phyloP scores from a whole-genome alignment of 108 stramenopile genomes.

The Epipyxis sp. region DNA sequence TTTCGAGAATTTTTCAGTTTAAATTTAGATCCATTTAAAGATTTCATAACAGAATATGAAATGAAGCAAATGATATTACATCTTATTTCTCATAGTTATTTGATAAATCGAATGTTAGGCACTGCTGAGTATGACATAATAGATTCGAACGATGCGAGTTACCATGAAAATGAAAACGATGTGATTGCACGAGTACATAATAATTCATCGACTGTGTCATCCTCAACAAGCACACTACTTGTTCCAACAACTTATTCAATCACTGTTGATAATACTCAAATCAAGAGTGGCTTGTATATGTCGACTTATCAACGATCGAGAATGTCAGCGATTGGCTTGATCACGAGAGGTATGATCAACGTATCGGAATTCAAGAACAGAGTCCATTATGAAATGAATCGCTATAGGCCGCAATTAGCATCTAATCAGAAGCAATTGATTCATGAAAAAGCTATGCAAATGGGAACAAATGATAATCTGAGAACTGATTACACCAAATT shows the following conservation, averaged over 20 bases:
- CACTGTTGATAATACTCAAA: neutral
- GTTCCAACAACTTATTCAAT: neutral
- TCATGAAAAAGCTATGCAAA: conserved; percentile 43
- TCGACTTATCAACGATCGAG: neutral
- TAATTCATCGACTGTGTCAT: no score
- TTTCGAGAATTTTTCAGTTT: neutral
- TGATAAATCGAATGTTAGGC: no score
- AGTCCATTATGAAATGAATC: neutral
- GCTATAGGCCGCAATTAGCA: neutral
- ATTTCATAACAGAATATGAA: conserved; percentile 2
- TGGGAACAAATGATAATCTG: conserved; percentile 48
- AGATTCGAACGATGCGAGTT: no score
- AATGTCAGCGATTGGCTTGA: neutral
- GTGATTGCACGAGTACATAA: no score
- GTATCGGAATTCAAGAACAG: neutral
- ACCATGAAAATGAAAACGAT: no score
- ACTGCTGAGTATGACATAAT: no score
- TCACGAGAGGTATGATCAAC: neutral
- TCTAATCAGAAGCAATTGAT: conserved; percentile 22
- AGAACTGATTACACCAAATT: conserved; percentile 59
- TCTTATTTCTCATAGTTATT: conserved; percentile 2
- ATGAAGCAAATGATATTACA: neutral
- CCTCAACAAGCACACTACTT: no score
- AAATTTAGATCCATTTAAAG: neutral
- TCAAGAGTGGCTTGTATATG: no score